phyloP scores from a whole-genome alignment of 106 monocot species.

The Dendrobium chrysotoxum region DNA sequence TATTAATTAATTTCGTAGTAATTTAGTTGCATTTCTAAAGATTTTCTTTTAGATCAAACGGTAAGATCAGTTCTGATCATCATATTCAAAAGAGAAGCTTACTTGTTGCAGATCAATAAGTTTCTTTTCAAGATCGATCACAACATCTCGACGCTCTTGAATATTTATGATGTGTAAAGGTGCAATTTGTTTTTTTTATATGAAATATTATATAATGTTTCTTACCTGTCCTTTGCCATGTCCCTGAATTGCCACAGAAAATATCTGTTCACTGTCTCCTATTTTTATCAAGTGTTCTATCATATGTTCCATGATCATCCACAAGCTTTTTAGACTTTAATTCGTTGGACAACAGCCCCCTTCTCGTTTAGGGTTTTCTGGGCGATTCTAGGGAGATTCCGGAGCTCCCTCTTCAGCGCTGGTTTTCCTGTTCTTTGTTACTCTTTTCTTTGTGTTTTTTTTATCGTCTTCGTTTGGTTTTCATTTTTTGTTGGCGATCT shows the following conservation, averaged over 20 bases:
- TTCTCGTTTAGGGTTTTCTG: no score
- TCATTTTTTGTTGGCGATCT: no score
- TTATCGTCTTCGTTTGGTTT: no score
- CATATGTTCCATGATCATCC: constrained; percentile 25
- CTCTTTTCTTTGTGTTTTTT: no score
- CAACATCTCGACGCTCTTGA: constrained; percentile 55
- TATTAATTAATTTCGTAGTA: neutral
- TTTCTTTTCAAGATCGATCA: constrained; percentile 56
- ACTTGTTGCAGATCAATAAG: constrained; percentile 72
- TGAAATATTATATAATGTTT: neutral
- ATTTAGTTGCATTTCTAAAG: neutral
- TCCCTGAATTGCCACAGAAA: constrained; percentile 46
- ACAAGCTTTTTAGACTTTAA: no score
- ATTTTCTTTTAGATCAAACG: neutral
- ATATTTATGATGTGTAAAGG: constrained; percentile 6
- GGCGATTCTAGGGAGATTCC: no score
- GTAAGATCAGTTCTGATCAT: neutral
- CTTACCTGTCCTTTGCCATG: constrained; percentile 46
- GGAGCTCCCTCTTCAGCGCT: no score
- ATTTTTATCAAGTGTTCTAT: constrained; percentile 63
- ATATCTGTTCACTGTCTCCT: constrained; percentile 58
- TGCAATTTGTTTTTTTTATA: neutral
- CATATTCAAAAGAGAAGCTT: neutral
- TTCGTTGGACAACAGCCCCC: no score
- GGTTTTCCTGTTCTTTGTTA: no score